A percentile compares a stretch with the other conserved stretches of the same genome.
phyloP scores from a whole-genome alignment of 208 protist genomes.

The Wallacemonas collosoma region DNA sequence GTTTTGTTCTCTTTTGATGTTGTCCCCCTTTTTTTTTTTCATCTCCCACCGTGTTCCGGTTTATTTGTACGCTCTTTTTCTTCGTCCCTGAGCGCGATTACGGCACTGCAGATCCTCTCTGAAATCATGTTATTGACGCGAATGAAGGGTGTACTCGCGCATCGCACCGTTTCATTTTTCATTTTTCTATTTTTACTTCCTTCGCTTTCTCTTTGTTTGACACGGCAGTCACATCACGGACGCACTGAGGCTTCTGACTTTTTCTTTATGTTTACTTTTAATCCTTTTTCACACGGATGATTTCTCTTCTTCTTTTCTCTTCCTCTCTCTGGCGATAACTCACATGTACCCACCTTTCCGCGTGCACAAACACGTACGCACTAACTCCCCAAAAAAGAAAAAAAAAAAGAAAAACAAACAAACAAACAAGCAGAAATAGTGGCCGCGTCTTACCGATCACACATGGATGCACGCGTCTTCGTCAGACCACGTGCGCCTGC shows the following conservation, averaged over 20 bases:
- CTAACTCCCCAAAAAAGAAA: neutral
- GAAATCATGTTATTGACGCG: no score
- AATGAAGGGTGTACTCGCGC: no score
- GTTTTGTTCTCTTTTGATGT: neutral
- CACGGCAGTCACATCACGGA: neutral
- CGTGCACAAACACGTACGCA: conserved; percentile 1
- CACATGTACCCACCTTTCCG: neutral
- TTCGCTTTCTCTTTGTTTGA: neutral
- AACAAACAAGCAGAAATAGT: neutral
- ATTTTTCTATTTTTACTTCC: neutral
- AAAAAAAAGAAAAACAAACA: neutral
- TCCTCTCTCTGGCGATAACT: conserved; percentile 6
- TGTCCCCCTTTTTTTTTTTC: neutral
- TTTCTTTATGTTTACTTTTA: conserved; percentile 3
- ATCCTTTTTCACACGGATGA: neutral
- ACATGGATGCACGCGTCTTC: neutral
- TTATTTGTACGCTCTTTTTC: neutral
- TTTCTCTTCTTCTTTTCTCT: conserved; percentile 2
- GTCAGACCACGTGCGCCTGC: no score
- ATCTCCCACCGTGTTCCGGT: neutral
- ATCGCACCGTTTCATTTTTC: no score
- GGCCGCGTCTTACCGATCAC: neutral
- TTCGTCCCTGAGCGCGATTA: neutral
- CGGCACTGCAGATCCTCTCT: no score
- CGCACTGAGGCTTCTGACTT: neutral